Evolutionary conservation across 2,329 filamentous ascomycete genomes (phyloP).

Genomic region (Neonectria faginata): DNA sequence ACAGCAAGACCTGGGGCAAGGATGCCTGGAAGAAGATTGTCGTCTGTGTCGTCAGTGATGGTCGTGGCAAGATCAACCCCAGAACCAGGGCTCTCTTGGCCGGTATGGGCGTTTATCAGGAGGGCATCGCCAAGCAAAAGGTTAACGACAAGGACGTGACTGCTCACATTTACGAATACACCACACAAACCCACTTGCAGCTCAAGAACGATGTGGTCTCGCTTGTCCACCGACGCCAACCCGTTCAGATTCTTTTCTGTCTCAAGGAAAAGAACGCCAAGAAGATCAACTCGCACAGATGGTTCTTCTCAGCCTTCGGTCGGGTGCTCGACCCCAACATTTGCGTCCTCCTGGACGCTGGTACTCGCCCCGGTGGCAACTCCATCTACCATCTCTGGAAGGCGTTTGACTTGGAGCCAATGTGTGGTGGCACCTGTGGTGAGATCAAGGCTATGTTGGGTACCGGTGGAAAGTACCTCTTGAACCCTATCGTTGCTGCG

Average conservation of each 20-base stretch:
- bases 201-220: slow-evolving; percentile 91
- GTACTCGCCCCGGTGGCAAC: slow-evolving; percentile 91
- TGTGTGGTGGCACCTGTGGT: slow-evolving; percentile 96
- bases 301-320: slow-evolving; percentile 99
- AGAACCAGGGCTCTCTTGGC: slow-evolving; percentile 90
- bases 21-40: slow-evolving; percentile 99
- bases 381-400: slow-evolving; percentile 99
- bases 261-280: slow-evolving; percentile 99
- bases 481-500: slow-evolving; percentile 94
- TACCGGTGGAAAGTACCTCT: slow-evolving; percentile 82
- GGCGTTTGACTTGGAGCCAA: slow-evolving; percentile 96
- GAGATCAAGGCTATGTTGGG: slow-evolving; percentile 99
- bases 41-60: slow-evolving; percentile 96
- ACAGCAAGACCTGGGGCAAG: slow-evolving; percentile 98
- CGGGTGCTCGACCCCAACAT: slow-evolving; percentile 94
- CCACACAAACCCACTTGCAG: slow-evolving; percentile 85
- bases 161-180: slow-evolving; percentile 97
- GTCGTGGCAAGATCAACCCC: slow-evolving; percentile 95
- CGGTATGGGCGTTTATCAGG: slow-evolving; percentile 95
- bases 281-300: slow-evolving; percentile 99
- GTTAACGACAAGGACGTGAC: slow-evolving; percentile 97
- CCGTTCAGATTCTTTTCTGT: slow-evolving; percentile 97
- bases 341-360: slow-evolving; percentile 94
- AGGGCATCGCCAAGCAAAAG: slow-evolving; percentile 97
- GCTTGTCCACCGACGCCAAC: slow-evolving; percentile 86